Evolutionary conservation across 2,329 filamentous ascomycete species (phyloP), one percentile per base, ranked within the genome.

Genomic region (Colletotrichum filicis): DNA sequence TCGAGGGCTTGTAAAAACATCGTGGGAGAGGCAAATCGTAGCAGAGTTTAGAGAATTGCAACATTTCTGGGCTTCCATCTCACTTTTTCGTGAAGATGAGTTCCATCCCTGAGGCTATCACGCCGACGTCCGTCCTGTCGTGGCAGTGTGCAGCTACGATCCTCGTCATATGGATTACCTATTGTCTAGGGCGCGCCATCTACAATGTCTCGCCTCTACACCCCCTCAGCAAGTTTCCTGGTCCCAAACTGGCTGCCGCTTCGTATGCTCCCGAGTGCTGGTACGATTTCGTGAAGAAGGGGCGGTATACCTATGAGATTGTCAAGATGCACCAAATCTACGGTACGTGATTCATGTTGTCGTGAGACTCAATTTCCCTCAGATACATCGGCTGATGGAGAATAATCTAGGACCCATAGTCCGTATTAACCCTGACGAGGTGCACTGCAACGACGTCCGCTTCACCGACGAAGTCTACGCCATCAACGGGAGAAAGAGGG

Each of bases 401-500:
- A 8, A 2, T n/a, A 8, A 37, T 9, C n/a, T 26, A 81, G 80
- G 80, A 0, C 82, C 82, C 3, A 81, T 84, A 28, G 78, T 84
- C 9, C 76, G 83, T 3, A 83, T 84, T 32, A 84, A 79, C 53
- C 82, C 83, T 0, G 75, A 82, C 14, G 82, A 84, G 70, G 76
- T 84, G 3, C 83, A 84, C 68, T 83, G 82, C 76, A 77, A 75
- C 9, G 81, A 83, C 66, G 76, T 78, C 0, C 61, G 74, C 59
- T 84, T 84, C 56, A 74, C 76, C 14, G 82, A 84, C 35, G 81
- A 83, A 61, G 80, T 84, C 22, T 84, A 83, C 62, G 76, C 80
- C 14, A 77, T 75, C 0, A 75, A 60, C 7, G 72, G 65, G 1
- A 67, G 58, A 11, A 72, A 59, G 11, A 32, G 71, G 2, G 24